Base-by-base conservation (phyloP, 805 yeast genomes). In the Diddensiella transvaalensis region DNA sequence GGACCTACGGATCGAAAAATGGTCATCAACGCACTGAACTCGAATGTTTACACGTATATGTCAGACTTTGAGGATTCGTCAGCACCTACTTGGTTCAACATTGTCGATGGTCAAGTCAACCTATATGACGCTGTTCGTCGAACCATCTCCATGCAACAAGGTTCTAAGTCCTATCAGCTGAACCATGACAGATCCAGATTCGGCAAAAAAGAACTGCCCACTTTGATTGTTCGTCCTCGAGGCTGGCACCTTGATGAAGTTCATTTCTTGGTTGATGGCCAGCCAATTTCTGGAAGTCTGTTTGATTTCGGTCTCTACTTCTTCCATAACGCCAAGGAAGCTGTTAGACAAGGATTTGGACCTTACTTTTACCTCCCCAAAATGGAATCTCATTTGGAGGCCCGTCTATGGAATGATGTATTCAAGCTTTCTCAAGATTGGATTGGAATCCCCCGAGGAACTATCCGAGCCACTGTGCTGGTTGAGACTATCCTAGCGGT, bases 351-450 rank as follows among this genome's bases (percentile, higher is more conserved):
- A 53, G 86, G 87, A 47, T 73, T 72, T 50, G 87, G 87, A 26
- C 87, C 87, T 22, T 82, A 82, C 73, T 82, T 82, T 64, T 82
- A 82, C 69, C 72, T 82, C 55, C 87, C 88, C 52, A 83, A 83
- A 71, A 79, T 82, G 85, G 86, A 83, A 69, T 83, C 84, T 59
- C 86, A 83, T 63, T 73, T 80, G 56, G 88, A 82, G 69, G 87
- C 87, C 46, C 79, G 82, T 53, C 76, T 82, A 57, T 82, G 88
- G 88, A 83, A 82, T 67, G 86, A 81, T 64, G 75, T 81, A 52
- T 82, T 82, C 77, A 76, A 76, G 65, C 68, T 73, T 52, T 61
- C 86, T 17, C 86, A 82, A 71, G 85, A 82, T 65, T 77, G 77
- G 68, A 65, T 82, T 52, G 79, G 78, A 17, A 60, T 83, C 37